Base-by-base conservation (phyloP, 139 green algal genomes). In the Chlamydomonas urium region DNA sequence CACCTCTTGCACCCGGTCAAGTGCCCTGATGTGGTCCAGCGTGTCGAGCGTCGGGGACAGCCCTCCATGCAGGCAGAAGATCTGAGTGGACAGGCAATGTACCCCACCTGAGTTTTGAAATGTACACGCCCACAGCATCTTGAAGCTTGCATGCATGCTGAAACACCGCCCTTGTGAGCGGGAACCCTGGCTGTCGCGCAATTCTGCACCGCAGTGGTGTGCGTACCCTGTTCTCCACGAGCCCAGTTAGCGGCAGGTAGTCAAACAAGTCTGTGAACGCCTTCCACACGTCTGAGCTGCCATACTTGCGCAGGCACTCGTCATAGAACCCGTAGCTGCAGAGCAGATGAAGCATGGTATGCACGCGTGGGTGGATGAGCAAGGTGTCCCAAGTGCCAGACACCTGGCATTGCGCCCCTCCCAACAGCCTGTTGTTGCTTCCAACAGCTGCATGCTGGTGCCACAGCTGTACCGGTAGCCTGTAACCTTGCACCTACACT, bases 261-360 rank as follows among this genome's bases (percentile, higher is more conserved):
- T 99, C 96, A 86, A 99, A 99, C 0, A 99, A 92, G 72, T 98
- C 96, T 34, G 94, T 99, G 89, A 95, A 99, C 67, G 97, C 98
- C 2, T 91, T 84, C 95, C 95, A 99, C 32, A 97, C 93, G 78
- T 97, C 97, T 6, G 93, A 89, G 45, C 91, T 96, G 45, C 96
- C 94, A 72, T 99, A 99, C 83, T 99, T 99, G 34, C 94, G 82
- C 47, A 98, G 82, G 77, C 96, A 99, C 85, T 99, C 96, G 67
- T 99, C 95, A 73, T 99, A 99, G 69, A 99, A 99, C 8, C 96
- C 95, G 66, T 99, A 99, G 42, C 90, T 84, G 81, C 90, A 78
- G 10, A 5, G 24, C 23, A 35, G 53, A 62, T 17, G 10, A 29
- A 62, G 42, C 42, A 14, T 24, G 14, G 42, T 8, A 50, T 50